Base-by-base conservation (phyloP, 345 rosid genomes). In the Populus euphratica region DNA sequence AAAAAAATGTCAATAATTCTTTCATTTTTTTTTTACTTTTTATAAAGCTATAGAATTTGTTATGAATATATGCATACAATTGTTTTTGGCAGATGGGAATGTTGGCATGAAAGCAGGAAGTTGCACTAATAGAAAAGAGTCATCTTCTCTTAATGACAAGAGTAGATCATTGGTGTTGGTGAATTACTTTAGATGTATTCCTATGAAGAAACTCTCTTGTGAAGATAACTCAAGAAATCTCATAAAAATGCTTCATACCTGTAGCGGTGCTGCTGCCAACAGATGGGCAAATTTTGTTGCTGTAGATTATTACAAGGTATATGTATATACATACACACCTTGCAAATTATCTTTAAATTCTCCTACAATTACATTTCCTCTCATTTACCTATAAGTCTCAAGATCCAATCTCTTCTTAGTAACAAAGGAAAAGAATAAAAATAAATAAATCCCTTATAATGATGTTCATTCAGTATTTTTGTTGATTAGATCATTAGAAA, bases 201-300 rank as follows among this genome's bases (percentile, higher is more conserved):
- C 96, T 0, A 33, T 80, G 43, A 85, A 82, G 77, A 63, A n/a
- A 13, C 31, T 69, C 13, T 33, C 87, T 8, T 91, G 96, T 66
- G 66, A 50, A 23, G 80, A 88, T 23, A 88, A 90, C 74, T 88
- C 93, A 0, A 91, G 80, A 3, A 78, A 76, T 56, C 89, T 90
- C 35, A 78, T 88, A 5, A 81, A 79, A 77, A 88, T 88, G 90
- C 81, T 88, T 23, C 75, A 65, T 0, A 84, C 92, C 56, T 91
- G 96, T 79, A 8, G 84, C 78, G 85, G 54, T 35, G 86, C 85
- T 23, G 78, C 93, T 12, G 90, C 83, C 69, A 81, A 72, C 29
- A 79, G 93, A 56, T 91, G 91, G 93, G 88, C 92, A 49, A 91
- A 91, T 66, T 91, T 89, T 82, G 77, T 88, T 54, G 91, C 91